These are phyloP conservation scores for Pythium sukuiense DNA, from an alignment of 352 stramenopile species.

Conservation along the genomic window DNA sequence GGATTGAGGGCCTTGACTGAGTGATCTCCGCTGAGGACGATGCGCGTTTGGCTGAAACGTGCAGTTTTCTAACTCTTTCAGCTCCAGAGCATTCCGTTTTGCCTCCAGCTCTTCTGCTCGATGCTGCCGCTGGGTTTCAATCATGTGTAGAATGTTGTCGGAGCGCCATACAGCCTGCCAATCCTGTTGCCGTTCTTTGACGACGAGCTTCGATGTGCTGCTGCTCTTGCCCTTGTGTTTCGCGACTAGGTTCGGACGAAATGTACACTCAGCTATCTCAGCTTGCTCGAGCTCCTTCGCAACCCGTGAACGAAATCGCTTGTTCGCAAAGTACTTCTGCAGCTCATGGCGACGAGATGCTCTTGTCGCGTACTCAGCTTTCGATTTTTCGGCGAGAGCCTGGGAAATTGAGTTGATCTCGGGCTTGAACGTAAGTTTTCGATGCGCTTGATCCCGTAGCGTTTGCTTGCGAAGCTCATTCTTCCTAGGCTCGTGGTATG, in stretches of 20 bases:
- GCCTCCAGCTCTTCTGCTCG: constrained; percentile 60
- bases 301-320: constrained; percentile 68
- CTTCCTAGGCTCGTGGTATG: constrained; percentile 63
- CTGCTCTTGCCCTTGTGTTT: constrained; percentile 30
- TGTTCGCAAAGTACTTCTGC: constrained; percentile 61
- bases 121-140: constrained; percentile 57
- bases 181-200: constrained; percentile 26
- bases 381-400: constrained; percentile 49
- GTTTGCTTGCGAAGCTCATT: constrained; percentile 61
- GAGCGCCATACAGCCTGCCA: constrained; percentile 49
- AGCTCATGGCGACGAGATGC: constrained; percentile 28
- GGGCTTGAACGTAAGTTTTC: constrained; percentile 74
- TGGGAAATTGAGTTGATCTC: constrained; percentile 78
- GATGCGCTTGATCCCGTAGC: constrained; percentile 50
- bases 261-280: constrained; percentile 70
- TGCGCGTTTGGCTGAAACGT: constrained; percentile 68
- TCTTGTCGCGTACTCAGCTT: constrained; percentile 35
- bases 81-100: constrained; percentile 54
- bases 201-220: constrained; percentile 47
- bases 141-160: constrained; percentile 66
- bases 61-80: constrained; percentile 75
- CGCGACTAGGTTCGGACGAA: constrained; percentile 49
- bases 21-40: background rate
- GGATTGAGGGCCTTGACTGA: background rate
- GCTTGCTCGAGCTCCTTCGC: constrained; percentile 68